A percentile compares a stretch with the other conserved stretches of the same genome.
These are phyloP conservation scores for Lasiosphaeriaceae sp. DNA, from an alignment of 495 filamentous ascomycete species.

Conservation along the genomic window DNA sequence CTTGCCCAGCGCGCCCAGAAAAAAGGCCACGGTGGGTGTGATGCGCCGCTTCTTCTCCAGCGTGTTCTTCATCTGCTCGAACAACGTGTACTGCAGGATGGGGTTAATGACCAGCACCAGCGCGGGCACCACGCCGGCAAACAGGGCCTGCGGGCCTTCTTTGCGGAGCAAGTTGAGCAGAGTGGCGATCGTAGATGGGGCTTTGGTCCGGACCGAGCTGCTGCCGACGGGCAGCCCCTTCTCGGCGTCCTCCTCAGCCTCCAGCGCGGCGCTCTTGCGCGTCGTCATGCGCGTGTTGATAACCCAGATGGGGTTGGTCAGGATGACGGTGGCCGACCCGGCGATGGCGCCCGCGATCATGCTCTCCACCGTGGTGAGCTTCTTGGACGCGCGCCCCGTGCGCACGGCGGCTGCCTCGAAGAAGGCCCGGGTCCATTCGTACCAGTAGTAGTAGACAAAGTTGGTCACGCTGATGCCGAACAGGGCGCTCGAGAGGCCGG, in stretches of 20 bases:
- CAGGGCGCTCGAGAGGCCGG: conserved; percentile 85
- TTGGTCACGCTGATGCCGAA: conserved; percentile 99
- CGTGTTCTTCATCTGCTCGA: conserved; percentile 85
- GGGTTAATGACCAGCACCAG: conserved; percentile 95
- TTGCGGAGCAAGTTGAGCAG: conserved; percentile 69
- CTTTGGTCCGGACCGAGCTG: conserved; percentile 25
- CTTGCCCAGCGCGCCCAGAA: conserved; percentile 90
- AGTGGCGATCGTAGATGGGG: conserved; percentile 72
- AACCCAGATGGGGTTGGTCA: conserved; percentile 99
- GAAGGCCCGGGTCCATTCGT: conserved; percentile 89
- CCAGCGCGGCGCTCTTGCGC: conserved; percentile 50
- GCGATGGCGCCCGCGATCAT: conserved; percentile 97
- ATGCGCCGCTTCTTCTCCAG: conserved; percentile 53
- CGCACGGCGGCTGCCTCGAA: conserved; percentile 79
- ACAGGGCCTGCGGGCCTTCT: conserved; percentile 79
- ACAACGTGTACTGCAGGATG: conserved; percentile 97
- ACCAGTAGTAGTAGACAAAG: conserved; percentile 99
- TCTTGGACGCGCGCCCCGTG: conserved; percentile 71
- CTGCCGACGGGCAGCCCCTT: conserved; percentile 41
- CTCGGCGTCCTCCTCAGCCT: conserved; percentile 44
- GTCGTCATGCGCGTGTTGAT: conserved; percentile 98
- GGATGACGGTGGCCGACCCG: conserved; percentile 85
- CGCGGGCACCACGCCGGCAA: conserved; percentile 88
- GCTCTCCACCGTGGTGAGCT: conserved; percentile 81
- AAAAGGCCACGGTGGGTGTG: conserved; percentile 82